Conservation (phyloP, 257 asterid genomes). For the Leptodermis oblonga region DNA sequence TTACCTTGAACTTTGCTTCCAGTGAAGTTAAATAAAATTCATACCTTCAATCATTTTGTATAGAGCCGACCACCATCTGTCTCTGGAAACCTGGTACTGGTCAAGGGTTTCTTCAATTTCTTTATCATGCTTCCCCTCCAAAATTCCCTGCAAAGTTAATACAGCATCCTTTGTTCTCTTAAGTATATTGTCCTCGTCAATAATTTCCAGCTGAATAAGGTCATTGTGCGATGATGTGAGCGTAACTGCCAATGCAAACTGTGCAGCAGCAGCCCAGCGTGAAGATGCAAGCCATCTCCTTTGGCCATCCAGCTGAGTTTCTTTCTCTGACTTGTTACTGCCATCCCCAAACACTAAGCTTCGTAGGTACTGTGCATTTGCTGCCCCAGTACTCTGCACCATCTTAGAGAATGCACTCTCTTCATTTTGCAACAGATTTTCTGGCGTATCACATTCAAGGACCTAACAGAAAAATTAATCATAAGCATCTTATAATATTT, state of each 20-base stretch:
- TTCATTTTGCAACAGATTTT: slow-evolving; percentile 54
- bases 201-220: slow-evolving; percentile 60
- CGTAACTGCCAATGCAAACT: slow-evolving; percentile 75
- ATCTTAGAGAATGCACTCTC: slow-evolving; percentile 87
- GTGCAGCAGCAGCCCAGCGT: slow-evolving; percentile 95
- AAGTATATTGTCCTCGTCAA: slow-evolving; percentile 55
- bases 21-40: neutral
- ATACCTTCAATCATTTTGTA: slow-evolving; percentile 89
- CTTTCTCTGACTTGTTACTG: slow-evolving; percentile 26
- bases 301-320: slow-evolving; percentile 50
- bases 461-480: slow-evolving; percentile 39
- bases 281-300: slow-evolving; percentile 90
- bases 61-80: slow-evolving; percentile 91
- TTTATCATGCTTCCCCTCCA: slow-evolving; percentile 86
- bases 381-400: slow-evolving; percentile 95
- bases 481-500: neutral
- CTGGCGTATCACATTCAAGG: slow-evolving; percentile 76
- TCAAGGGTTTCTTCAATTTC: slow-evolving; percentile 73
- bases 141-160: slow-evolving; percentile 72
- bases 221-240: slow-evolving; percentile 85
- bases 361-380: slow-evolving; percentile 85
- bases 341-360: slow-evolving; percentile 51
- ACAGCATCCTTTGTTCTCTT: slow-evolving; percentile 86
- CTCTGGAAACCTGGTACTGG: slow-evolving; percentile 58
- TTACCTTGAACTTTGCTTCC: neutral